These are phyloP conservation scores for Ustulina deusta DNA, from an alignment of 2,329 filamentous ascomycete species.

Conservation along the genomic window DNA sequence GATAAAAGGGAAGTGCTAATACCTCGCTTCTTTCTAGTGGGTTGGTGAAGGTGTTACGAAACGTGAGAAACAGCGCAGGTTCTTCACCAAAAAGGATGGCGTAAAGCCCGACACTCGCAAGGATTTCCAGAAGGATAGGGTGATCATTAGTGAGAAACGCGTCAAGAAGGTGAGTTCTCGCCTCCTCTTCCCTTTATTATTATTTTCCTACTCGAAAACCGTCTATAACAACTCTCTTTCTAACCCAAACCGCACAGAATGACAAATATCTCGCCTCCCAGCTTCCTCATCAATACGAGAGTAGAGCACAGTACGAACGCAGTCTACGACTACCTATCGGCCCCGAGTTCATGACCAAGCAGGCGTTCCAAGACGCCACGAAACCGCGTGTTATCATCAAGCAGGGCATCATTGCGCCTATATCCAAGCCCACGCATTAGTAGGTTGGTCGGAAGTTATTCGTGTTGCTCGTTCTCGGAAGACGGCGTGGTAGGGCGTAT, in stretches of 20 bases:
- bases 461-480: not conserved
- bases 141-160: conserved; percentile 93
- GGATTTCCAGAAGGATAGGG: conserved; percentile 83
- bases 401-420: conserved; percentile 88
- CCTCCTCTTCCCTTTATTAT: not conserved
- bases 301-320: conserved; percentile 87
- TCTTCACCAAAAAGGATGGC: conserved; percentile 76
- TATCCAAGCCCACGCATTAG: conserved; percentile 76
- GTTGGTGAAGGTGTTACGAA: conserved; percentile 84
- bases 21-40: conserved; percentile 60
- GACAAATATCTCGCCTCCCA: conserved; percentile 85
- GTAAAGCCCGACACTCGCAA: conserved; percentile 81
- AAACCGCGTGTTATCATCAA: conserved; percentile 92
- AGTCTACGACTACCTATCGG: conserved; percentile 88
- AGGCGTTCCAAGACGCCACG: conserved; percentile 88
- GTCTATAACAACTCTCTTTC: not conserved
- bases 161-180: conserved; percentile 79
- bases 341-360: conserved; percentile 96
- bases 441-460: not conserved
- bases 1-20: conserved; percentile 12
- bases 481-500: not conserved
- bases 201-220: not conserved
- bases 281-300: conserved; percentile 92
- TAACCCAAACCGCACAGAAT: conserved; percentile 65
- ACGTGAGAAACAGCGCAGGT: conserved; percentile 71